Evolutionary conservation across 2,329 filamentous ascomycete species (phyloP).

Genomic region (Colletotrichum lupini): DNA sequence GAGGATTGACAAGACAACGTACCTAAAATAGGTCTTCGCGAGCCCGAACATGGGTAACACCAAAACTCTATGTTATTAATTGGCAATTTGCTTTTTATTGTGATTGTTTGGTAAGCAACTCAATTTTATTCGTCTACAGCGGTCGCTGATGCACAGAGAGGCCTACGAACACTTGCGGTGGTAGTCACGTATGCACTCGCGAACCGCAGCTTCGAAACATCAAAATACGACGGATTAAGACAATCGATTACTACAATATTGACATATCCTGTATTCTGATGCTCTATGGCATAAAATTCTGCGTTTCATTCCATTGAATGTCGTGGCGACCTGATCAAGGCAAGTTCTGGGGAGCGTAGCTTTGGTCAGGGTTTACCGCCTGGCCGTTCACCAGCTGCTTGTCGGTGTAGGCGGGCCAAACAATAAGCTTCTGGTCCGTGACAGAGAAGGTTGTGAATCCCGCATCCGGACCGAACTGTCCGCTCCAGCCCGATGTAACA

Average conservation of each 20-base stretch:
- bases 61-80: no score
- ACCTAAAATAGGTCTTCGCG: no score
- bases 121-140: no score
- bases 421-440: conserved; percentile 57
- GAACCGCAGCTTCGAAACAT: no score
- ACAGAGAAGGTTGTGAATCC: conserved; percentile 67
- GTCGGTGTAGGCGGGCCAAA: conserved; percentile 66
- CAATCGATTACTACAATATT: background rate
- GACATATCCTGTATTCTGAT: background rate
- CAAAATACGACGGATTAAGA: background rate
- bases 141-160: no score
- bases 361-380: conserved; percentile 61
- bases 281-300: background rate
- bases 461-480: conserved; percentile 61
- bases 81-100: no score
- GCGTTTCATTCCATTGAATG: no score
- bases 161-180: no score
- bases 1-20: no score
- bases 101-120: no score
- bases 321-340: background rate
- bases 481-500: conserved; percentile 65
- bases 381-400: conserved; percentile 56
- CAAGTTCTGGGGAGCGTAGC: conserved; percentile 49
- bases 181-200: no score
- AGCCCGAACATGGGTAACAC: no score